Conservation (phyloP, 2,329 filamentous ascomycete species). For the Aspergillus udagawae region DNA sequence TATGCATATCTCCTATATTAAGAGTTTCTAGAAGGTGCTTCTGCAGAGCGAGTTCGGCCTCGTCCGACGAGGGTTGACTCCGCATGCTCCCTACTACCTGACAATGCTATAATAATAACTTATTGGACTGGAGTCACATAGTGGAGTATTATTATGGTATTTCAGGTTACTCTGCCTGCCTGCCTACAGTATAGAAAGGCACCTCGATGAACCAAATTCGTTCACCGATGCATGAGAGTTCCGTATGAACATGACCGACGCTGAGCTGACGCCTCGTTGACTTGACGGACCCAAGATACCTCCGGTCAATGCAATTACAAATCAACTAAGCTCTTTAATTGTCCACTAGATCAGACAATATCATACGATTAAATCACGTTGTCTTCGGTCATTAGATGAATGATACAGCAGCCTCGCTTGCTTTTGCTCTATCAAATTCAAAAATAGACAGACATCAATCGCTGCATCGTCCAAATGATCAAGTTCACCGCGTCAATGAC, state of each 20-base stretch:
- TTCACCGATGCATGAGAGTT: background rate
- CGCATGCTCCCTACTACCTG: no score
- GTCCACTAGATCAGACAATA: background rate
- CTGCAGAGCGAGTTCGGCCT: no score
- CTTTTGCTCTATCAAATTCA: slow-evolving; percentile 14
- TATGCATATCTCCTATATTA: no score
- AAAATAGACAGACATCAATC: slow-evolving; percentile 5
- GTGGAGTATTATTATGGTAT: background rate
- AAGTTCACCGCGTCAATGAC: background rate
- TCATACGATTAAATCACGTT: slow-evolving; percentile 7
- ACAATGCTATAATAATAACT: no score
- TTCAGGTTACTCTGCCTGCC: background rate
- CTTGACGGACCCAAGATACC: no score
- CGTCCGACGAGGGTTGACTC: no score
- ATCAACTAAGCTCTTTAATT: background rate
- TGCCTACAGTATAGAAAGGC: background rate
- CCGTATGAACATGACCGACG: no score
- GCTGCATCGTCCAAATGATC: background rate
- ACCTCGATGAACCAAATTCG: background rate
- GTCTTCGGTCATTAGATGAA: slow-evolving; percentile 16
- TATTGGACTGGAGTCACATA: no score
- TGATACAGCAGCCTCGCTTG: slow-evolving; percentile 22
- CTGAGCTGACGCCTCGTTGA: no score
- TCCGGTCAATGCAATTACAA: background rate
- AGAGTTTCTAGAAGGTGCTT: no score